Conservation (phyloP, 164 flowering plant species). For the Nymphaea colorata region DNA sequence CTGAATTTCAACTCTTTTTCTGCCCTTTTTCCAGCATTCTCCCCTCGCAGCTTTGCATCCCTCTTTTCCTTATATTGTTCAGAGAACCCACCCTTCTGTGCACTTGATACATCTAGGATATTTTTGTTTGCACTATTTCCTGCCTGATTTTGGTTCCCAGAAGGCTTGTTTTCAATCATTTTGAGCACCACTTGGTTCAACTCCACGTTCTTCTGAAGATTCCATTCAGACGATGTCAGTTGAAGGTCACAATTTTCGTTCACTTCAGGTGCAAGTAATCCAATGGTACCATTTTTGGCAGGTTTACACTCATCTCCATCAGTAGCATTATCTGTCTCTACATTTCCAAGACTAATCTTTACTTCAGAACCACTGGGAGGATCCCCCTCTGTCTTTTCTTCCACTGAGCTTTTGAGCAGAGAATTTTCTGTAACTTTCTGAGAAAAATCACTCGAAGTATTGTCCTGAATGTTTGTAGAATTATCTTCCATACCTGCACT, state of each 20-base stretch:
- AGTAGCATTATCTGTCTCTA: constrained; percentile 11
- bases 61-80: constrained; percentile 61
- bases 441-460: constrained; percentile 12
- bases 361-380: not conserved
- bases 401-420: not conserved
- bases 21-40: constrained; percentile 41
- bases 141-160: constrained; percentile 11
- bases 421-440: not conserved
- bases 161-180: constrained; percentile 49
- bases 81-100: constrained; percentile 40
- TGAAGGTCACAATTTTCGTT: constrained; percentile 22
- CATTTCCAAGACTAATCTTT: not conserved
- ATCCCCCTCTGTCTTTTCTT: constrained; percentile 12
- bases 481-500: constrained; percentile 64
- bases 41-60: constrained; percentile 52
- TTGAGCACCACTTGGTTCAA: constrained; percentile 53
- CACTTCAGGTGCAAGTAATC: constrained; percentile 1
- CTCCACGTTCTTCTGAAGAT: constrained; percentile 62
- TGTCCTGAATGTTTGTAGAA: constrained; percentile 24
- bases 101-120: constrained; percentile 24
- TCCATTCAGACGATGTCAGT: constrained; percentile 57
- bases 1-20: constrained; percentile 47
- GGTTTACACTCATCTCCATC: not conserved
- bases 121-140: constrained; percentile 6
- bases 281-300: not conserved